phyloP scores from a whole-genome alignment of 2,329 filamentous ascomycete genomes.

The Aspergillus neotritici region DNA sequence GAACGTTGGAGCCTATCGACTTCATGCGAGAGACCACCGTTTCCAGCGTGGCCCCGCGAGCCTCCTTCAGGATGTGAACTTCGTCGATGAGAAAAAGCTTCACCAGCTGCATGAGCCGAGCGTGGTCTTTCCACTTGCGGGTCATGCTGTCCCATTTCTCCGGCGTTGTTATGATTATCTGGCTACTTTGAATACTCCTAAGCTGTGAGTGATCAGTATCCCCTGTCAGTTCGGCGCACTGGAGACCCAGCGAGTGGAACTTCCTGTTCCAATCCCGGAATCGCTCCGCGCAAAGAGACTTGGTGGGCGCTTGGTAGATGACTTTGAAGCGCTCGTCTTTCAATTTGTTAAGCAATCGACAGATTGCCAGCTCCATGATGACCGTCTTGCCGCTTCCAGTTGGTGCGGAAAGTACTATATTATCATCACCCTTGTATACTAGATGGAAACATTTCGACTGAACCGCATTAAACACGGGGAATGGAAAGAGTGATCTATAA shows the following conservation, averaged over 20 bases:
- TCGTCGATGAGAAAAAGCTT: slow-evolving; percentile 81
- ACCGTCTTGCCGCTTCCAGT: slow-evolving; percentile 83
- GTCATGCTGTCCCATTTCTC: slow-evolving; percentile 93
- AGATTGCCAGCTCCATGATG: slow-evolving; percentile 76
- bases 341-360: slow-evolving; percentile 57
- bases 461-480: slow-evolving; percentile 70
- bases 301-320: slow-evolving; percentile 79
- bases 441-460: slow-evolving; percentile 71
- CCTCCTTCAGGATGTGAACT: slow-evolving; percentile 78
- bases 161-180: slow-evolving; percentile 80
- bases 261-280: slow-evolving; percentile 72
- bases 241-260: slow-evolving; percentile 61
- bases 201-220: slow-evolving; percentile 67
- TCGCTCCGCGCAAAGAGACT: slow-evolving; percentile 72
- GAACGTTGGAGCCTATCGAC: slow-evolving; percentile 65
- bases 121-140: slow-evolving; percentile 77
- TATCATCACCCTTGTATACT: slow-evolving; percentile 64
- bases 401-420: slow-evolving; percentile 73
- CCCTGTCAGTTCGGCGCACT: slow-evolving; percentile 73
- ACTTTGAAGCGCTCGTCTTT: slow-evolving; percentile 65
- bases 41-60: slow-evolving; percentile 72
- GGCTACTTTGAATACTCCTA: slow-evolving; percentile 63
- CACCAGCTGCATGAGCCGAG: slow-evolving; percentile 66
- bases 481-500: slow-evolving; percentile 65
- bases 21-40: slow-evolving; percentile 86